Percentiles rank a stretch among this genome's conserved stretches.
phyloP scores from a whole-genome alignment of 371 early-diverging fungal species.

The Rhizopus stolonifer region DNA sequence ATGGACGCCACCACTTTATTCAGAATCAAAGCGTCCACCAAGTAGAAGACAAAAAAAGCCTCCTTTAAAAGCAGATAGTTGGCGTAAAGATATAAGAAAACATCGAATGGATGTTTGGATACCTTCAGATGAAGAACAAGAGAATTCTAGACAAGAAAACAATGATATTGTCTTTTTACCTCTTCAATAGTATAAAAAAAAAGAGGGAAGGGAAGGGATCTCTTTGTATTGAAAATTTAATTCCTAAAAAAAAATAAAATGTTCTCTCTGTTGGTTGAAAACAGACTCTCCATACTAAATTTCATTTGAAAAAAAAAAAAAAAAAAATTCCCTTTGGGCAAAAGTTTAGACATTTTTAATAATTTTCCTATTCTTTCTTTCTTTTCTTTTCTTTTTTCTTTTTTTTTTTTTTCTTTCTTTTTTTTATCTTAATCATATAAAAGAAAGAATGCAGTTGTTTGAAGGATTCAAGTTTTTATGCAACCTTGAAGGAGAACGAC shows the following conservation, averaged over 20 bases:
- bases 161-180: constrained; percentile 11
- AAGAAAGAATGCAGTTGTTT: background rate
- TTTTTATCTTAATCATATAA: background rate
- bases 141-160: background rate
- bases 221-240: background rate
- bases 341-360: too few species aligned
- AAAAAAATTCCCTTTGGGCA: too few species aligned
- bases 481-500: constrained; percentile 12
- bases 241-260: too few species aligned
- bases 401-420: background rate
- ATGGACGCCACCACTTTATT: constrained; percentile 18
- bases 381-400: too few species aligned
- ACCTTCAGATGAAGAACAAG: constrained; percentile 10
- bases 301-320: too few species aligned
- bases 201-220: background rate
- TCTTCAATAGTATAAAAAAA: constrained; percentile 1
- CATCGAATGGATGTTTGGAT: constrained; percentile 23
- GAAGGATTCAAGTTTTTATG: background rate
- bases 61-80: background rate
- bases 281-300: too few species aligned
- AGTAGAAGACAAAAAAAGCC: constrained; percentile 15
- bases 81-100: background rate
- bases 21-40: constrained; percentile 10
- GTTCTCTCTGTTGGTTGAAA: too few species aligned
- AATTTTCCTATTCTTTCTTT: too few species aligned